A percentile compares a stretch with the other conserved stretches of the same genome.
Evolutionary conservation across 2,329 filamentous ascomycete species (phyloP).

Genomic region (Ustulina deusta): DNA sequence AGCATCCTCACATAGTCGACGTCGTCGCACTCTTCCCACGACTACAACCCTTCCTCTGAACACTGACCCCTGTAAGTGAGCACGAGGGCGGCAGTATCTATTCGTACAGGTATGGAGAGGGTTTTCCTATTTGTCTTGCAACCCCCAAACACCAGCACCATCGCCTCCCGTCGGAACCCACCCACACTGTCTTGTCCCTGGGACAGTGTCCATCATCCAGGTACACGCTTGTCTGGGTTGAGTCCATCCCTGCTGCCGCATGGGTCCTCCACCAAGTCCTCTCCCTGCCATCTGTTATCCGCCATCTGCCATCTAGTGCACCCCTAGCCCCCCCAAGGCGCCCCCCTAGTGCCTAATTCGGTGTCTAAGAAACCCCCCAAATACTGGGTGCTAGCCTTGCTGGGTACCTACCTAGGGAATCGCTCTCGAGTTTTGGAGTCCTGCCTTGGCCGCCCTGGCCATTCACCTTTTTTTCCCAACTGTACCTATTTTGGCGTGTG

Average conservation of each 20-base stretch:
- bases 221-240: constrained; percentile 30
- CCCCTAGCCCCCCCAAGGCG: constrained; percentile 26
- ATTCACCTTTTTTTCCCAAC: constrained; percentile 36
- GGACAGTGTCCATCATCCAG: constrained; percentile 32
- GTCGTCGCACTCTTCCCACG: background rate
- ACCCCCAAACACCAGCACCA: constrained; percentile 21
- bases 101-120: constrained; percentile 16
- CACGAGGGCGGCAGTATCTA: constrained; percentile 11
- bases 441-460: constrained; percentile 36
- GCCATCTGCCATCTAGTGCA: constrained; percentile 30
- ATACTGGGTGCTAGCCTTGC: constrained; percentile 33
- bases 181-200: constrained; percentile 24
- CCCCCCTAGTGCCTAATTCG: constrained; percentile 30
- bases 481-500: constrained; percentile 42
- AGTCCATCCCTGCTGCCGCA: constrained; percentile 34
- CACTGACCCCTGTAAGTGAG: constrained; percentile 6
- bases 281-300: constrained; percentile 27
- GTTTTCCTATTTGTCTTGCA: constrained; percentile 22
- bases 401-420: constrained; percentile 29
- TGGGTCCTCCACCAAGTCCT: constrained; percentile 29
- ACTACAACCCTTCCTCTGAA: background rate
- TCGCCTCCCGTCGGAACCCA: constrained; percentile 17
- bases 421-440: constrained; percentile 26
- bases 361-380: constrained; percentile 32
- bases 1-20: constrained; percentile 4